Percentiles rank a stretch among this genome's conserved stretches.
Conservation (phyloP, 345 rosid species). For the Syzygium jambos region DNA sequence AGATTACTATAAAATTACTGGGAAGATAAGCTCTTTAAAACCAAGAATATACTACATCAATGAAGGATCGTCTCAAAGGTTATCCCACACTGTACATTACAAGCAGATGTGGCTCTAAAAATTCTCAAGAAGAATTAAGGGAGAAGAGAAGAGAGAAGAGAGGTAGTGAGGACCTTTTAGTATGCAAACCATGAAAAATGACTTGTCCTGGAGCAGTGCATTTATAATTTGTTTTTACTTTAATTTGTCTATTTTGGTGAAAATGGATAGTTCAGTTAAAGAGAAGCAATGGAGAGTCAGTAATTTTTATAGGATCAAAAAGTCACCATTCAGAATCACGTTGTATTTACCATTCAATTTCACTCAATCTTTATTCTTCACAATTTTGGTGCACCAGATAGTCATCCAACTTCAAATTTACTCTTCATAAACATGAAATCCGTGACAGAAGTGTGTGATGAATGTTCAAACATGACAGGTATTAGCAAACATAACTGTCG, state of each 20-base stretch:
- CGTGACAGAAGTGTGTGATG: not conserved
- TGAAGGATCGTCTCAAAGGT: not conserved
- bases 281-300: not conserved
- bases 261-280: not conserved
- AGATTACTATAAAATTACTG: not conserved
- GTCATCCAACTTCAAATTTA: not conserved
- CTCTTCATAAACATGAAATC: not conserved
- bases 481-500: not conserved
- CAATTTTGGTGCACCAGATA: not conserved
- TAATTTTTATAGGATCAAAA: not conserved
- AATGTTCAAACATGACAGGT: not conserved
- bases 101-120: not conserved
- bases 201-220: not conserved
- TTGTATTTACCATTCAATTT: not conserved
- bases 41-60: not conserved
- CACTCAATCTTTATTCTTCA: not conserved
- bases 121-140: not conserved
- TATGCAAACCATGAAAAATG: not conserved
- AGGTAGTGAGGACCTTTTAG: not conserved
- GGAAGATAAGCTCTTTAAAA: not conserved
- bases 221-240: not conserved
- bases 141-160: not conserved
- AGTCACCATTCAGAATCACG: not conserved
- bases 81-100: not conserved
- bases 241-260: not conserved